Conservation (phyloP, 352 stramenopile species). For the Halophytophthora batemanensis region DNA sequence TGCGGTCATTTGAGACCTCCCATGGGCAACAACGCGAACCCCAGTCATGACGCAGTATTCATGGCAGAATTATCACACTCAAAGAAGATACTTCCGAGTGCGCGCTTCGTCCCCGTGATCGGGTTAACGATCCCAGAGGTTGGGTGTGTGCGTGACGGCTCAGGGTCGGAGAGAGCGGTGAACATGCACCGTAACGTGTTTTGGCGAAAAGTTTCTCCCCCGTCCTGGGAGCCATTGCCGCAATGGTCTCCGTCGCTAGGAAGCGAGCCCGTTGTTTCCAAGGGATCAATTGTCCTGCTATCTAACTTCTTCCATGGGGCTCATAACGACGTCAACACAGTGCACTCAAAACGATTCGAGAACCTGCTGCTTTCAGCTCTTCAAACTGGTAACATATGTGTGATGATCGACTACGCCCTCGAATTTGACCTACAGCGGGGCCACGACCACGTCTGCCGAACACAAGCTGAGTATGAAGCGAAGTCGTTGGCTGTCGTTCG, state of each 20-base stretch:
- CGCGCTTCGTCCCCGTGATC: slow-evolving; percentile 7
- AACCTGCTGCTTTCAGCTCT: slow-evolving; percentile 51
- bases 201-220: slow-evolving; percentile 45
- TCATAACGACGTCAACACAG: slow-evolving; percentile 38
- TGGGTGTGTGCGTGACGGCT: slow-evolving; percentile 31
- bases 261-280: background rate
- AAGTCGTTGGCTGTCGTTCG: slow-evolving; percentile 37
- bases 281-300: slow-evolving; percentile 32
- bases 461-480: slow-evolving; percentile 45
- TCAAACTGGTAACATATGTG: slow-evolving; percentile 45
- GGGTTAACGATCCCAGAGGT: slow-evolving; percentile 23
- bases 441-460: slow-evolving; percentile 47
- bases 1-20: slow-evolving; percentile 10
- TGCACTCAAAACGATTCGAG: slow-evolving; percentile 49
- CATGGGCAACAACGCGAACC: no score
- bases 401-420: slow-evolving; percentile 34
- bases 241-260: background rate
- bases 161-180: slow-evolving; percentile 29
- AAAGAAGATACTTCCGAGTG: background rate
- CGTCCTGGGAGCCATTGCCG: slow-evolving; percentile 18
- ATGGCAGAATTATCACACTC: no score
- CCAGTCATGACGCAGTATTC: no score
- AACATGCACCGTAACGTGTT: slow-evolving; percentile 52
- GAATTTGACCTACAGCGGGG: slow-evolving; percentile 36
- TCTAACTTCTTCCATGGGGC: slow-evolving; percentile 62